Percentiles rank a stretch among this genome's conserved stretches.
phyloP scores from a whole-genome alignment of 148 eudicot species.

The Beta vulgaris region DNA sequence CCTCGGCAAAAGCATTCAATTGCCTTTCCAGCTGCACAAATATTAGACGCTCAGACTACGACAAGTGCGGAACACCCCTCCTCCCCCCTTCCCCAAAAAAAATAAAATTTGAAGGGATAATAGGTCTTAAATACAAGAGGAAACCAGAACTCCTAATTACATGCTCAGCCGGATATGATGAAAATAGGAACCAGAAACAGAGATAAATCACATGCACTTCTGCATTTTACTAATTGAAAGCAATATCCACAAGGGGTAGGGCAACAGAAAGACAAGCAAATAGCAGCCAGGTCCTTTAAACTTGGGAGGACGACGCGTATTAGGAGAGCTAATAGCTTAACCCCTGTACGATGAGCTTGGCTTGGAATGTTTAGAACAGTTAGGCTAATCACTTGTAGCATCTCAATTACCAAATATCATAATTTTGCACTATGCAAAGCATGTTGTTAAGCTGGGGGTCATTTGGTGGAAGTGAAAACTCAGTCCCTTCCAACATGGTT shows the following conservation, averaged over 20 bases:
- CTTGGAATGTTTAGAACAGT: neutral
- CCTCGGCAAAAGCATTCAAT: constrained; percentile 13
- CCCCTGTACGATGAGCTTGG: neutral
- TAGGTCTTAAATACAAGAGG: too few relatives aligned
- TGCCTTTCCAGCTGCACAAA: constrained; percentile 46
- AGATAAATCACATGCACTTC: neutral
- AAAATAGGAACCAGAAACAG: neutral
- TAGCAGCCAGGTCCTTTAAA: neutral
- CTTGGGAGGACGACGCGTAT: neutral
- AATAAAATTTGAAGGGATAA: too few relatives aligned
- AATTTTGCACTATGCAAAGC: neutral
- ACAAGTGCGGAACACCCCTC: neutral
- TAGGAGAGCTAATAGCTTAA: neutral
- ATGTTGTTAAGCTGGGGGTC: neutral
- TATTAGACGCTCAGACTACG: neutral
- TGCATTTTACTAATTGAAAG: neutral
- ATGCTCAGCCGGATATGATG: too few relatives aligned
- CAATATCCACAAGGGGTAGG: neutral
- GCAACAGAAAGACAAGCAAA: neutral
- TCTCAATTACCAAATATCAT: neutral
- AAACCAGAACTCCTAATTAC: too few relatives aligned
- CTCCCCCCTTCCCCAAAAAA: neutral
- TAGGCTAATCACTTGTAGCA: neutral
- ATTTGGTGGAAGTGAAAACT: neutral
- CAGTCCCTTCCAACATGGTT: too few relatives aligned